phyloP scores from a whole-genome alignment of 1,284 basidiomycete genomes.

The Moesziomyces aphidis region DNA sequence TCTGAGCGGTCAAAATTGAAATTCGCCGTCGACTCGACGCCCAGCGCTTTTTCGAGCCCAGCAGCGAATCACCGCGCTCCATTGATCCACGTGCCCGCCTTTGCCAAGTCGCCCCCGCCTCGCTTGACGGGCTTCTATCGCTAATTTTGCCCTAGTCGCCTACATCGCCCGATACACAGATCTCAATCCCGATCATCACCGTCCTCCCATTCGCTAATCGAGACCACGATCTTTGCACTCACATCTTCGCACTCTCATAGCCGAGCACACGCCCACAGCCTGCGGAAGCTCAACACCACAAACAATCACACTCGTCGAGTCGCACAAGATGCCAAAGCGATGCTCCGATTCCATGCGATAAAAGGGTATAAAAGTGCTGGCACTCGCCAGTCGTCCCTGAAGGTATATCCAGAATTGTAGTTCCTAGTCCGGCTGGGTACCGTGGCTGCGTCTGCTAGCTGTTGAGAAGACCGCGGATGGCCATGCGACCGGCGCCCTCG shows the following conservation, averaged over 20 bases:
- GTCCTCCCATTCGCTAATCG: too few relatives aligned
- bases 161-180: too few relatives aligned
- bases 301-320: too few relatives aligned
- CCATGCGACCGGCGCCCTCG: constrained; percentile 33
- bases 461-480: constrained; percentile 44
- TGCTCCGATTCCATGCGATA: too few relatives aligned
- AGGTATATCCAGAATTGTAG: background rate
- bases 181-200: too few relatives aligned
- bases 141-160: too few relatives aligned
- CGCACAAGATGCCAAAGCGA: too few relatives aligned
- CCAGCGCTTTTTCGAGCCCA: constrained; percentile 1
- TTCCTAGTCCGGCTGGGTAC: background rate
- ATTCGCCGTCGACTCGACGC: background rate
- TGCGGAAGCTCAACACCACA: too few relatives aligned
- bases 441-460: constrained; percentile 3
- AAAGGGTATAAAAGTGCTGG: too few relatives aligned
- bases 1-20: background rate
- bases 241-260: too few relatives aligned
- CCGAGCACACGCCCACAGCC: too few relatives aligned
- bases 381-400: background rate
- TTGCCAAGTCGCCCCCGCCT: background rate
- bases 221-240: too few relatives aligned
- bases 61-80: constrained; percentile 15
- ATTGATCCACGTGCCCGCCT: constrained; percentile 10
- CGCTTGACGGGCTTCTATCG: constrained; percentile 11